These are phyloP conservation scores for Vitis hybrid DNA, from an alignment of 177 flowering plant species.

Conservation along the genomic window DNA sequence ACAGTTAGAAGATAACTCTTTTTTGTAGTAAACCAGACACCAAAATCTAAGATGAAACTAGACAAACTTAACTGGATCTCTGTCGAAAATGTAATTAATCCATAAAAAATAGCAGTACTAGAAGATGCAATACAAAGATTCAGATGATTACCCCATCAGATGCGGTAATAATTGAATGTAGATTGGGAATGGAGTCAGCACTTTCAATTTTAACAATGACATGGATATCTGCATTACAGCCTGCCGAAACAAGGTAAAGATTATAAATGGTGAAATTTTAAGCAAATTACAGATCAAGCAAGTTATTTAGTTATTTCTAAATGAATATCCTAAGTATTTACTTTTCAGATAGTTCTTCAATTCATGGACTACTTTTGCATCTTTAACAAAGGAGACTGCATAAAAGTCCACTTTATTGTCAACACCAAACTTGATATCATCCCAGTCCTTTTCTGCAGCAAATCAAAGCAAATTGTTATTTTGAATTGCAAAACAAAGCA, in stretches of 20 bases:
- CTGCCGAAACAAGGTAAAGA: constrained; percentile 38
- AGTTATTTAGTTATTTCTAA: neutral
- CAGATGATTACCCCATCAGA: constrained; percentile 80
- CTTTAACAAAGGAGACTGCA: constrained; percentile 98
- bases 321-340: constrained; percentile 23
- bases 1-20: neutral
- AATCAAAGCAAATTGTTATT: neutral
- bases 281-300: neutral
- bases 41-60: too few species aligned
- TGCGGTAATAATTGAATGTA: constrained; percentile 89
- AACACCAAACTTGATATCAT: constrained; percentile 95
- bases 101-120: neutral
- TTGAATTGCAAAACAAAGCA: too few species aligned
- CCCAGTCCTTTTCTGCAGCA: constrained; percentile 93
- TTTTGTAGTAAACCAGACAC: neutral
- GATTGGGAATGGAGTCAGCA: constrained; percentile 95
- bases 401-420: constrained; percentile 90
- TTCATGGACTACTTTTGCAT: constrained; percentile 92
- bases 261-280: neutral
- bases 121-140: constrained; percentile 11
- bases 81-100: neutral
- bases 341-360: constrained; percentile 83
- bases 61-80: neutral
- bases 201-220: constrained; percentile 94
- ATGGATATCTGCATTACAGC: constrained; percentile 82